Base-by-base conservation (phyloP, 1,139 yeast species). In the Meyerozyma sp. region DNA sequence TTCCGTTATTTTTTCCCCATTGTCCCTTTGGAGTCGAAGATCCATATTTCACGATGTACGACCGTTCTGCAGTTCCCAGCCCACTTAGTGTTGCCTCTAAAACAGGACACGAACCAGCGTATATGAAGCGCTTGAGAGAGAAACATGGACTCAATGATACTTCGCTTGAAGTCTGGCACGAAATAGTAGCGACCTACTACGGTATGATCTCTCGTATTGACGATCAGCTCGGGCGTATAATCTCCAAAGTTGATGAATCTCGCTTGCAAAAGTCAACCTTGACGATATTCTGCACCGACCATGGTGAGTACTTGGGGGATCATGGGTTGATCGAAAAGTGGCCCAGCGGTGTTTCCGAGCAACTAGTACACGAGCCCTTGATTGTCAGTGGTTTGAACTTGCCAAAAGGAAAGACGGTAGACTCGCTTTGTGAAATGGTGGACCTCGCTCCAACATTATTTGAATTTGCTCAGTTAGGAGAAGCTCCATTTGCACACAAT, bases 301-400 rank as follows among this genome's bases (percentile, higher is more conserved):
- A 50, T 36, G 53, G 53, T n/a, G 53, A 50, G 39, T 50, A 49
- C 40, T 41, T 50, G 23, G 53, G 53, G 2, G 52, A 50, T 30
- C 48, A 49, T 37, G 48, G 44, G n/a, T 42, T 50, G 35, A 41
- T 50, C 18, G 53, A 50, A 37, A 50, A 50, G 40, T 50, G 53
- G 53, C 53, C 53, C 10, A 46, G 50, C 38, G 53, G 53, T 3
- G 50, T 50, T 8, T 46, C 50, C 8, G 49, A 49, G 20, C 40
- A 39, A 14, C 39, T 49, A 16, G 46, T 46, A 20, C 52, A 50
- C 40, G 53, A 47, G 28, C 53, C 53, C 6, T 30, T 34, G 16
- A 34, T 34, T 21, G 16, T 34, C 6, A 34, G 37, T 21, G 37
- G 37, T 8, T 21, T 34, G 10, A 34, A 34, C 37, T 20, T 34